Conservation (phyloP, 768 basidiomycete genomes). For the Amanita fuliginea region DNA sequence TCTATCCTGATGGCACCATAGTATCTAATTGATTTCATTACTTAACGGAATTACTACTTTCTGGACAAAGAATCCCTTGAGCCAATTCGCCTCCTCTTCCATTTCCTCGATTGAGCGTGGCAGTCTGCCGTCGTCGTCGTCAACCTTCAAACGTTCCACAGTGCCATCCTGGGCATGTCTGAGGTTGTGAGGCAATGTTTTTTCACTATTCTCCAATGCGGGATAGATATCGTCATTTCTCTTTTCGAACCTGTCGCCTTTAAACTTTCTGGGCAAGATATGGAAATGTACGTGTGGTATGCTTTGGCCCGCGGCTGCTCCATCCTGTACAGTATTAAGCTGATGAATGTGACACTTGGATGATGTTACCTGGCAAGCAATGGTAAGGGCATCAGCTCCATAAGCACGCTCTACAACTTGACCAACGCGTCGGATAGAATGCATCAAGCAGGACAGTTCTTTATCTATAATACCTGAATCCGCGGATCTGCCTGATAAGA, state of each 20-base stretch:
- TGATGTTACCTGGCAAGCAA: constrained; percentile 71
- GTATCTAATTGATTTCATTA: neutral
- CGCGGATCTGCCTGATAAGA: neutral
- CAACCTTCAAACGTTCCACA: constrained; percentile 37
- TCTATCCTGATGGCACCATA: neutral
- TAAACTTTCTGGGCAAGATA: constrained; percentile 69
- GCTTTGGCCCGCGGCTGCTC: constrained; percentile 65
- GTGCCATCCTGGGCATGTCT: constrained; percentile 13
- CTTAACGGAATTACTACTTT: neutral
- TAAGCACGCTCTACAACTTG: constrained; percentile 73
- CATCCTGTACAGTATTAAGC: constrained; percentile 46
- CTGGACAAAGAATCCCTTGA: constrained; percentile 43
- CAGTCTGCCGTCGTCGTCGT: constrained; percentile 58
- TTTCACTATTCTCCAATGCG: constrained; percentile 59
- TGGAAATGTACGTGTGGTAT: constrained; percentile 98
- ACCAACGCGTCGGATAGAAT: constrained; percentile 70
- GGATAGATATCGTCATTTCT: constrained; percentile 73
- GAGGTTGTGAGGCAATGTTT: constrained; percentile 31
- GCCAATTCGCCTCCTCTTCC: constrained; percentile 68
- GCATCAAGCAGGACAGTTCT: constrained; percentile 77
- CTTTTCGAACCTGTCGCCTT: constrained; percentile 53
- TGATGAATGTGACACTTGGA: neutral
- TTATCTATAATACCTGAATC: constrained; percentile 19
- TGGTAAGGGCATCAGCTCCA: constrained; percentile 71
- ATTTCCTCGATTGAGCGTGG: constrained; percentile 64